Base-by-base conservation (phyloP, 257 asterid genomes). In the Euphrasia confusa region DNA sequence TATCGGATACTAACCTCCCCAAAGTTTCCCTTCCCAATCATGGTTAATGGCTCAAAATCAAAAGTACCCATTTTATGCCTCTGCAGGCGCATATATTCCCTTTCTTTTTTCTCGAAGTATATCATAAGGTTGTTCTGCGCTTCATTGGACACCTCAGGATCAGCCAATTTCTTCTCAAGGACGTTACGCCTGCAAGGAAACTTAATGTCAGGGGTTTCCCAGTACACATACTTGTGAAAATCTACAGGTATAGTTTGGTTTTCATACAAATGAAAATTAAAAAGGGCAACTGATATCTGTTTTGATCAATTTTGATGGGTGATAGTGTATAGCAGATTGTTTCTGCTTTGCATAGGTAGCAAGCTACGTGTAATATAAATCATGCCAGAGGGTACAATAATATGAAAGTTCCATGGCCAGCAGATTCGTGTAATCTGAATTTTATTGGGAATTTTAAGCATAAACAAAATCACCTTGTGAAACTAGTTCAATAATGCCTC, bases 61-160 rank as follows among this genome's bases (percentile, higher is more conserved):
- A 87, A 96, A 69, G 95, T 79, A 35, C 97, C 96, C 96, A 90
- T 87, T 81, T 90, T 90, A 77, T 87, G 97, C 87, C 97, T 90
- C 80, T 90, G 97, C 72, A 76, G 83, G 66, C 96, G 96, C 96
- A 90, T 90, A 74, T 84, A 87, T 69, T 90, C 96, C 52, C 93
- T 90, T 79, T 90, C 97, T 73, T 90, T 90, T 62, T 83, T 87
- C 83, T 90, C 97, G 30, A 90, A 78, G 71, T 87, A 79, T 77
- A 83, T 90, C 66, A 79, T 65, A 72, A 87, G 71, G 79, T 85
- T 87, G 75, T 60, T 85, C 40, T 90, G 98, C 79, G 88, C 98
- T 76, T 90, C 98, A 75, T 80, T 86, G 33, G 98, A 67, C 60
- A 90, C 96, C 61, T 90, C 89, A 60, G 98, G 86, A 80, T 88